A percentile compares a stretch with the other conserved stretches of the same genome.
Conservation (phyloP, 305 asterid genomes). For the Stenogyne calaminthoides region DNA sequence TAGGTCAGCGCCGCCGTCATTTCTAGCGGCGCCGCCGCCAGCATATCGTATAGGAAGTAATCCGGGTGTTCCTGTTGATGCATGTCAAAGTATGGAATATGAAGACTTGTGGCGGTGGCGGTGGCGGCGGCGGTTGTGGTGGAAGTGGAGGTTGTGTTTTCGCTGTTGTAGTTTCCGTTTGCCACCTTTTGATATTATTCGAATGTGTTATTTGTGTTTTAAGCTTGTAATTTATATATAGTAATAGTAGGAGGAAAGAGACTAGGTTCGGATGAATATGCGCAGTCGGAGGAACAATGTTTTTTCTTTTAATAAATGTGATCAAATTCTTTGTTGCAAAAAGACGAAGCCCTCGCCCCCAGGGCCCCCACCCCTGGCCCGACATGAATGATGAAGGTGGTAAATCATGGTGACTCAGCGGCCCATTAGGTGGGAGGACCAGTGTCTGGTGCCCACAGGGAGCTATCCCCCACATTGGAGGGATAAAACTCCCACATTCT, state of each 20-base stretch:
- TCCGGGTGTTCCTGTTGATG: slow-evolving; percentile 43
- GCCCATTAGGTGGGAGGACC: too few species aligned
- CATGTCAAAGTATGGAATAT: slow-evolving; percentile 28
- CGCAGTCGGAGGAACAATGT: slow-evolving; percentile 39
- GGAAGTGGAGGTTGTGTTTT: background rate
- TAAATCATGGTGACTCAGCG: too few species aligned
- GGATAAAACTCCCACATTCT: too few species aligned
- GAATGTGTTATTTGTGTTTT: background rate
- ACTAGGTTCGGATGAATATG: slow-evolving; percentile 5
- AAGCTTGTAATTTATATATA: background rate
- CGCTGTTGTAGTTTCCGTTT: slow-evolving; percentile 43
- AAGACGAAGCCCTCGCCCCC: too few species aligned
- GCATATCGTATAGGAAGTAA: slow-evolving; percentile 32
- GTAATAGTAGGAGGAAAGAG: background rate
- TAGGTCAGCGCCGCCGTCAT: slow-evolving; percentile 55
- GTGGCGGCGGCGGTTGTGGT: slow-evolving; percentile 3
- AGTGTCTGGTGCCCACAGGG: too few species aligned
- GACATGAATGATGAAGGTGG: too few species aligned
- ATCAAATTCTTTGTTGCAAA: too few species aligned
- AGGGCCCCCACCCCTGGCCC: too few species aligned
- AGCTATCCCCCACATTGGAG: too few species aligned
- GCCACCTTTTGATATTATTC: slow-evolving; percentile 54
- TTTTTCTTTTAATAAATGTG: background rate
- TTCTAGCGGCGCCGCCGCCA: slow-evolving; percentile 38
- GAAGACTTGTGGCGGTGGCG: background rate